phyloP scores from a whole-genome alignment of 2,329 filamentous ascomycete species.

The Alternaria panax region DNA sequence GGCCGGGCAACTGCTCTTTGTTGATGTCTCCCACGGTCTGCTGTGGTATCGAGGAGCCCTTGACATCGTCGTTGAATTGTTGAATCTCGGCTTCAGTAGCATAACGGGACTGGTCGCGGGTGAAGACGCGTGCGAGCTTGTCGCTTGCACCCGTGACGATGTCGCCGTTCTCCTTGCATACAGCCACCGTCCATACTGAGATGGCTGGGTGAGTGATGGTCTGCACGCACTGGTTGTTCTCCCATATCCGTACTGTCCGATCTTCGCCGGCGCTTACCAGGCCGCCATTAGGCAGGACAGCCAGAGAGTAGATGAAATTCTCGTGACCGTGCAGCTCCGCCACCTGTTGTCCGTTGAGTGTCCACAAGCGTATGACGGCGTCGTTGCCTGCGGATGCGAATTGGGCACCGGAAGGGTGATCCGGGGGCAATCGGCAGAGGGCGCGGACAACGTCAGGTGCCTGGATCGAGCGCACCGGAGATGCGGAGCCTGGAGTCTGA shows the following conservation, averaged over 20 bases:
- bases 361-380: constrained; percentile 87
- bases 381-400: constrained; percentile 96
- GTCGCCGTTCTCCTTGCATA: constrained; percentile 81
- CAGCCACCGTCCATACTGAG: constrained; percentile 94
- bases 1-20: constrained; percentile 88
- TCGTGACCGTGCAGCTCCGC: constrained; percentile 86
- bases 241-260: constrained; percentile 91
- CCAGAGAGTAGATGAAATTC: constrained; percentile 90
- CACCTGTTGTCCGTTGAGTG: constrained; percentile 76
- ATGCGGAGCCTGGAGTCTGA: constrained; percentile 67
- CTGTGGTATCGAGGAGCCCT: constrained; percentile 83
- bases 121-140: constrained; percentile 84
- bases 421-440: constrained; percentile 78
- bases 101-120: constrained; percentile 70
- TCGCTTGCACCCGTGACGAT: constrained; percentile 95
- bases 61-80: constrained; percentile 82
- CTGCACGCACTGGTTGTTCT: constrained; percentile 80
- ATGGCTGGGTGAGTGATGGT: constrained; percentile 97
- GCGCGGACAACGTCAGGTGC: constrained; percentile 84
- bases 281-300: constrained; percentile 80
- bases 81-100: constrained; percentile 73
- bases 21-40: constrained; percentile 81
- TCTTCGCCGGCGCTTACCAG: constrained; percentile 93
- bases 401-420: constrained; percentile 83
- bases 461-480: constrained; percentile 69